These are phyloP conservation scores for Phytophthora gonapodyides DNA, from an alignment of 352 stramenopile genomes.

Conservation along the genomic window DNA sequence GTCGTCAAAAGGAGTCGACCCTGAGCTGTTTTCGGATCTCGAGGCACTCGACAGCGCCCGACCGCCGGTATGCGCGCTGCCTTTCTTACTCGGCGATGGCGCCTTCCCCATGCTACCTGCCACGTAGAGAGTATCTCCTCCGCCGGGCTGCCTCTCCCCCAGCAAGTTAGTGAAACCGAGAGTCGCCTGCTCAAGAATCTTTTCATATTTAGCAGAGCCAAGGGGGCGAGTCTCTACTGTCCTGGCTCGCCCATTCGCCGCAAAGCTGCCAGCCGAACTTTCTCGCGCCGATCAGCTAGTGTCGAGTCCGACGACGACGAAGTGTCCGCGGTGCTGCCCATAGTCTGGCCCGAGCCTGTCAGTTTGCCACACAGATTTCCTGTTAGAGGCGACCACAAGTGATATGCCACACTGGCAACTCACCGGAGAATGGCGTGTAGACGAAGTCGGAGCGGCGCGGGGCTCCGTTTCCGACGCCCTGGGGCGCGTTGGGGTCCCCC, in stretches of 20 bases:
- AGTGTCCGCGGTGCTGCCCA: constrained; percentile 27
- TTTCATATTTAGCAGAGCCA: constrained; percentile 37
- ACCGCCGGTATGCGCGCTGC: constrained; percentile 17
- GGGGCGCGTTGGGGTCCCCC: constrained; percentile 36
- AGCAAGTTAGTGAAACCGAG: constrained; percentile 22
- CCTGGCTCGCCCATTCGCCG: constrained; percentile 45
- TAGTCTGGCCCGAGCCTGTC: constrained; percentile 51
- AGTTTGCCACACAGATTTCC: background rate
- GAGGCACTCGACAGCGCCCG: constrained; percentile 14
- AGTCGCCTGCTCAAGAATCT: constrained; percentile 21
- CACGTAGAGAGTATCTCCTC: background rate
- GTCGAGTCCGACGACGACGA: constrained; percentile 33
- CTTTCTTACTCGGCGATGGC: constrained; percentile 42
- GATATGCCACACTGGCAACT: constrained; percentile 1
- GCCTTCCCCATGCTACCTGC: constrained; percentile 42
- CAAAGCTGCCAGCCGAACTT: constrained; percentile 64
- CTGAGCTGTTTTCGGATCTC: constrained; percentile 15
- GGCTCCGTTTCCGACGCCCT: constrained; percentile 21
- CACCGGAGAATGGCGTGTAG: constrained; percentile 73
- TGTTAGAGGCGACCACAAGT: background rate
- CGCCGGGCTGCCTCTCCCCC: constrained; percentile 5
- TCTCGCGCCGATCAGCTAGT: constrained; percentile 64
- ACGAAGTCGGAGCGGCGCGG: constrained; percentile 40
- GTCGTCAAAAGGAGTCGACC: constrained; percentile 30
- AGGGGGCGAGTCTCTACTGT: constrained; percentile 17